phyloP scores from a whole-genome alignment of 257 asterid genomes.

The Scutellaria baicalensis region DNA sequence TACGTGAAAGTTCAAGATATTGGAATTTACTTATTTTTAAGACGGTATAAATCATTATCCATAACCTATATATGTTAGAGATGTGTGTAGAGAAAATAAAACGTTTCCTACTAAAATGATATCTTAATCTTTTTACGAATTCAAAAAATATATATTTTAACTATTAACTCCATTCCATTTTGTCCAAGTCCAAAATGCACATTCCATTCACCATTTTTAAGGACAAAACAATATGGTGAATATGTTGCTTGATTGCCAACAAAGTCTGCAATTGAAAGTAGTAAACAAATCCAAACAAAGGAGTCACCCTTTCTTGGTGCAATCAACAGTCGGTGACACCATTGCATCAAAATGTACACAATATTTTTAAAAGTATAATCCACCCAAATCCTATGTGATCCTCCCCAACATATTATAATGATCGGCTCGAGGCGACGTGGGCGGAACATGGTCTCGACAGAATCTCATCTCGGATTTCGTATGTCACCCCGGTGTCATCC shows the following conservation, averaged over 20 bases:
- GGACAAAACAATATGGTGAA: too few species aligned
- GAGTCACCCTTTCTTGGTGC: conserved; percentile 18
- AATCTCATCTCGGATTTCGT: conserved; percentile 2
- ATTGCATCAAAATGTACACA: background rate
- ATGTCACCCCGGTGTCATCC: background rate
- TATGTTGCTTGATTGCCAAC: background rate
- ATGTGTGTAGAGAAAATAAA: too few species aligned
- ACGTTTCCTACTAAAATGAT: too few species aligned
- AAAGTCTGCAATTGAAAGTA: background rate
- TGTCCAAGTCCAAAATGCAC: too few species aligned
- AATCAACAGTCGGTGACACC: conserved; percentile 21
- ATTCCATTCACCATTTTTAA: too few species aligned
- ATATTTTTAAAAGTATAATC: background rate
- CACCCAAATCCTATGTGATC: background rate
- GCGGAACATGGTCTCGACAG: conserved; percentile 17
- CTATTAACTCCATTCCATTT: too few species aligned
- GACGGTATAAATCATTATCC: too few species aligned
- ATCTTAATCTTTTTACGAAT: too few species aligned
- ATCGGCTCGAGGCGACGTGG: background rate
- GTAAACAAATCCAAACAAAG: background rate
- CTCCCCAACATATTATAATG: background rate
- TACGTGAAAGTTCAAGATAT: too few species aligned
- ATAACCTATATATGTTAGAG: too few species aligned
- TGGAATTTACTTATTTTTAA: too few species aligned
- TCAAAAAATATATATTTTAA: too few species aligned